Evolutionary conservation across 1,284 basidiomycete genomes (phyloP).

Genomic region (Ceratobasidium sp.): DNA sequence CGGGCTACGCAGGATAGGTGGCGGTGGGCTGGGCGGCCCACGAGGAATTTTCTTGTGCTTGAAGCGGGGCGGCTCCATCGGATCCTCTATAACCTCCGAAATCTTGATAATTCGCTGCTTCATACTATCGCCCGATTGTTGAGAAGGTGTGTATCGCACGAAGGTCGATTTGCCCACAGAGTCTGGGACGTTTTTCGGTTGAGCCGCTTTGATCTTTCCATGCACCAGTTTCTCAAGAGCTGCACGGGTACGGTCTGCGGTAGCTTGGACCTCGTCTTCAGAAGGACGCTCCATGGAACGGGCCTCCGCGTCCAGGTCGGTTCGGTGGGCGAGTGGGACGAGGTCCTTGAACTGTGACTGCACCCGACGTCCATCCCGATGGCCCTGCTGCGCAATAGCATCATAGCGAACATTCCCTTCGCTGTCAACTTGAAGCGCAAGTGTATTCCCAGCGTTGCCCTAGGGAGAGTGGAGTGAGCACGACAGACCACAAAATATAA

Average conservation of each 20-base stretch:
- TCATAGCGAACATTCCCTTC: constrained; percentile 98
- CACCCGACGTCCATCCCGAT: constrained; percentile 83
- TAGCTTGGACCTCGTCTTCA: constrained; percentile 87
- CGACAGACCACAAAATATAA: constrained; percentile 2
- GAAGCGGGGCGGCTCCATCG: constrained; percentile 95
- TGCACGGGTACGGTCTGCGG: constrained; percentile 87
- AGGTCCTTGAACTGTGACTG: constrained; percentile 98
- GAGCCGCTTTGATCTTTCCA: constrained; percentile 96
- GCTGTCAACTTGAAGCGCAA: constrained; percentile 95
- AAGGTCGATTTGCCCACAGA: constrained; percentile 83
- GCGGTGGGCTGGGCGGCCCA: constrained; percentile 94
- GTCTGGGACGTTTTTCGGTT: constrained; percentile 88
- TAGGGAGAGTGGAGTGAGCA: constrained; percentile 51
- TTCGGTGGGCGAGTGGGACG: constrained; percentile 89
- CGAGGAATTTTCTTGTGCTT: constrained; percentile 99
- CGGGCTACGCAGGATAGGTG: constrained; percentile 95
- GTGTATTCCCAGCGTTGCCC: constrained; percentile 89
- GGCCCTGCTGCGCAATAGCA: constrained; percentile 95
- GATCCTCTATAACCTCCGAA: constrained; percentile 97
- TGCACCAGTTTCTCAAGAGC: constrained; percentile 94
- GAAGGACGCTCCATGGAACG: constrained; percentile 89
- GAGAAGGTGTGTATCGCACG: constrained; percentile 95
- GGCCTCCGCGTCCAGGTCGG: constrained; percentile 82
- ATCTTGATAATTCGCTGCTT: constrained; percentile 99
- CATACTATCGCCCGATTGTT: constrained; percentile 71